Base-by-base conservation (phyloP, 2,329 filamentous ascomycete species). In the Aspergillus novofumigatus region DNA sequence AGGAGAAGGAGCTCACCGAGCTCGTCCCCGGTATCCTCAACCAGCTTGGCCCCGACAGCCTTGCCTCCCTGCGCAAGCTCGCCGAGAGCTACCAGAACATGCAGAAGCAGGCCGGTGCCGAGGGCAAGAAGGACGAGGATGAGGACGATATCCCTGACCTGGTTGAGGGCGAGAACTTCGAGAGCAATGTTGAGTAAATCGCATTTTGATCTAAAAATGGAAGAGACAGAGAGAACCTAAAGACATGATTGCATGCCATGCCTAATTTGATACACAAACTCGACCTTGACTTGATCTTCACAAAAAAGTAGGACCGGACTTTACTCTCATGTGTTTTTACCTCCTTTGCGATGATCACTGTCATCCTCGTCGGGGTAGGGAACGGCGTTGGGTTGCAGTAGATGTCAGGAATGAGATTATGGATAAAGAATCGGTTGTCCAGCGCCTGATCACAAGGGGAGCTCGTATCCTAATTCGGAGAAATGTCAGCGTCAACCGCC, bases 1-100 rank as follows among this genome's bases (percentile, higher is more conserved):
- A 99, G 83, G 94, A 99, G 82, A 99, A 99, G 87, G 94, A 99
- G 83, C 90, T 99, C 68, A 99, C 94, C 62, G 94, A 99, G 84
- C 92, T 99, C 71, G 94, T 99, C 66, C 94, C 94, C 72, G 94
- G 94, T 66, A 99, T 99, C 81, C 90, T 99, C 64, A 99, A 97
- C 89, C 94, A 99, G 84, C 91, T 99, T 64, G 94, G 94, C 73
- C 94, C 94, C 73, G 94, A 99, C 84, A 96, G 91, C 64, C 90
- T 99, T 59, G 94, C 94, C 60, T 96, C 92, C 63, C 91, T 99
- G 74, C 91, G 94, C 79, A 97, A 97, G 85, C 86, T 99, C 64
- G 94, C 94, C 70, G 94, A 99, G 86, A 95, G 90, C 86, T 99
- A 99, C 86, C 94, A 99, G 87, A 94, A 86, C 83, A 87, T 97